A percentile compares a stretch with the other conserved stretches of the same genome.
These are phyloP conservation scores for Tolypocladium cylindrosporum DNA, from an alignment of 2,329 filamentous ascomycete species.

Conservation along the genomic window DNA sequence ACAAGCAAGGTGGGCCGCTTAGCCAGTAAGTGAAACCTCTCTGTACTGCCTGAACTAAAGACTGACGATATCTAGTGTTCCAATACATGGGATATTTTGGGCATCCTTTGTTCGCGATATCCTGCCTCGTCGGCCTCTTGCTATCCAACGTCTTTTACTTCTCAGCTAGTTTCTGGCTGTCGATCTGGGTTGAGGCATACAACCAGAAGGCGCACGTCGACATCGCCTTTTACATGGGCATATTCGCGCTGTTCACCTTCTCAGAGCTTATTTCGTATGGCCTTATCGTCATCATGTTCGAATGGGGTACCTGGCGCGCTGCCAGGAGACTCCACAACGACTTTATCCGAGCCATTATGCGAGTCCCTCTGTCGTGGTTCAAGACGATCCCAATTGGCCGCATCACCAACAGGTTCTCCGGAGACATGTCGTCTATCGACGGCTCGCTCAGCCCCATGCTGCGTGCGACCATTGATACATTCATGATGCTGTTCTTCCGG, in stretches of 20 bases:
- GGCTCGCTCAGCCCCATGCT: slow-evolving; percentile 34
- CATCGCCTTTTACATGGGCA: slow-evolving; percentile 40
- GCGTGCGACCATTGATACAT: slow-evolving; percentile 29
- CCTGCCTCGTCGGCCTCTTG: slow-evolving; percentile 28
- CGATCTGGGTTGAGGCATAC: slow-evolving; percentile 44
- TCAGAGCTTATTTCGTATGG: slow-evolving; percentile 32
- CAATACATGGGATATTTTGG: slow-evolving; percentile 44
- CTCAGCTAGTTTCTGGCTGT: slow-evolving; percentile 36
- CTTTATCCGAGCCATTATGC: slow-evolving; percentile 41
- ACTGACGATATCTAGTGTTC: slow-evolving; percentile 22
- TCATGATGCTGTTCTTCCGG: slow-evolving; percentile 32
- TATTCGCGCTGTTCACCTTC: slow-evolving; percentile 38
- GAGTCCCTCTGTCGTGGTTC: slow-evolving; percentile 47
- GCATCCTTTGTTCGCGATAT: slow-evolving; percentile 29
- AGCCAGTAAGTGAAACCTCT: slow-evolving; percentile 24
- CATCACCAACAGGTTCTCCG: slow-evolving; percentile 44
- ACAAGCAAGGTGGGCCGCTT: slow-evolving; percentile 35
- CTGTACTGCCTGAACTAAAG: slow-evolving; percentile 6
- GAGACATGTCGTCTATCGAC: slow-evolving; percentile 48
- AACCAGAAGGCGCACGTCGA: slow-evolving; percentile 30
- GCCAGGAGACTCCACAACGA: slow-evolving; percentile 41
- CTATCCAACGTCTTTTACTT: slow-evolving; percentile 31
- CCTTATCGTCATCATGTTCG: slow-evolving; percentile 35
- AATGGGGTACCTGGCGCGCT: slow-evolving; percentile 47
- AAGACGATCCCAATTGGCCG: slow-evolving; percentile 42